Base-by-base conservation (phyloP, 495 filamentous ascomycete genomes). In the Jackrogersella multiformis region DNA sequence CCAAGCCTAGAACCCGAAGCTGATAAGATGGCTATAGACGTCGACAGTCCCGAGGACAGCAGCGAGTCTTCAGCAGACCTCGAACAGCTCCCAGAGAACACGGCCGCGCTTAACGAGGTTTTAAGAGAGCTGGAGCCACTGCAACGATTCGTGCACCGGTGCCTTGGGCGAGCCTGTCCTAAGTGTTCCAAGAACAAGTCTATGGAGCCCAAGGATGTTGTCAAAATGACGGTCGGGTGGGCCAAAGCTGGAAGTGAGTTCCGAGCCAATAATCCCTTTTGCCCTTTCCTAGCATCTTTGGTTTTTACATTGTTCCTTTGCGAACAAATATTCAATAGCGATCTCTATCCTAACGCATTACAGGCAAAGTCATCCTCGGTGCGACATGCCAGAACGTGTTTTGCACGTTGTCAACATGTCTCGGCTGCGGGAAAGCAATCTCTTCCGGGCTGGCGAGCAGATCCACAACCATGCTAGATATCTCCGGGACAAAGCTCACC, bases 201-300 rank as follows among this genome's bases (percentile, higher is more conserved):
- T 12, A 39, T 49, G 30, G 44, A 35, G 18, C 1, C 39, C 7
- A 42, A 58, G 23, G 45, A 54, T 23, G 18, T 70, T n/a, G 18
- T 49, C 8, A 58, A 58, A 8, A 58, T 66, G 61, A 51, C 61
- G n/a, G 52, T 21, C 23, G 45, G 16, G 18, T 68, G 65, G 65
- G 21, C 23, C 9, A 39, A 23, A 38, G 20, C 1, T 5, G 51
- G 16, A 2, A 53, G 63, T 66, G 21, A 66, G 55, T 48, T 39
- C 35, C 18, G 7, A 21, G 1, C 12, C 16, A 34, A 8, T 30
- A 28, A 20, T 24, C 13, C 30, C 32, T 21, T 48, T 28, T 35
- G 32, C 32, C 32, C 32, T 35, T 2, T 35, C 6, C 5, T 35
- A 12, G 6, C 10, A 13, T 12, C n/a, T n/a, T n/a, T n/a, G 32